Percentiles rank a stretch among this genome's conserved stretches.
Conservation (phyloP, 2,329 filamentous ascomycete species). For the Emericellopsis atlantica region DNA sequence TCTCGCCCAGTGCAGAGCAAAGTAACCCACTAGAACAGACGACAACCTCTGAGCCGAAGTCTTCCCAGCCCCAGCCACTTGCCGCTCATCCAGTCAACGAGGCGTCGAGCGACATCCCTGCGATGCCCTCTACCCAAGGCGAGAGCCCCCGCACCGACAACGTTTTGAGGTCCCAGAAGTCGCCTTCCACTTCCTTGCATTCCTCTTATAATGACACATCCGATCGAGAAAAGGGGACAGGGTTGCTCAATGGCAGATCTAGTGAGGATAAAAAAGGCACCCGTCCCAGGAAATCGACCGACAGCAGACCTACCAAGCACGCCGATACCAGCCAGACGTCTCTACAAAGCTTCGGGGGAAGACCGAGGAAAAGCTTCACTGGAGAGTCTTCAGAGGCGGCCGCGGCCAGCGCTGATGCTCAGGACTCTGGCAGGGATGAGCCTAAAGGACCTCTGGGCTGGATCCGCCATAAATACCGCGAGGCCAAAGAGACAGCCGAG, state of each 20-base stretch:
- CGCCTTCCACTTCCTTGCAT: conserved; percentile 64
- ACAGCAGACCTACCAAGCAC: conserved; percentile 47
- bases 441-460: conserved; percentile 39
- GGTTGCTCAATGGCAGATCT: conserved; percentile 21
- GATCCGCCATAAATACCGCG: conserved; percentile 48
- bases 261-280: conserved; percentile 60
- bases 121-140: conserved; percentile 30
- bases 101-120: conserved; percentile 30
- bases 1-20: conserved; percentile 32
- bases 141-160: conserved; percentile 28
- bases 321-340: conserved; percentile 58
- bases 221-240: conserved; percentile 55
- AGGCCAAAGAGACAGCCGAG: conserved; percentile 43
- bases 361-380: conserved; percentile 33
- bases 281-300: conserved; percentile 53
- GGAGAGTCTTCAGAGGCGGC: conserved; percentile 24
- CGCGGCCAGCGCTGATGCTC: neutral
- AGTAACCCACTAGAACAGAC: conserved; percentile 30
- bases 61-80: conserved; percentile 6
- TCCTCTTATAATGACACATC: conserved; percentile 73
- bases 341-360: conserved; percentile 46
- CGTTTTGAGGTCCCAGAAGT: conserved; percentile 52
- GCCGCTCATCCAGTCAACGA: conserved; percentile 13
- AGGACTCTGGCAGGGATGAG: conserved; percentile 24
- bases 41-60: conserved; percentile 1